Percentiles rank a stretch among this genome's conserved stretches.
Evolutionary conservation across 495 filamentous ascomycete species (phyloP).

Genomic region (Podospora appendiculata): DNA sequence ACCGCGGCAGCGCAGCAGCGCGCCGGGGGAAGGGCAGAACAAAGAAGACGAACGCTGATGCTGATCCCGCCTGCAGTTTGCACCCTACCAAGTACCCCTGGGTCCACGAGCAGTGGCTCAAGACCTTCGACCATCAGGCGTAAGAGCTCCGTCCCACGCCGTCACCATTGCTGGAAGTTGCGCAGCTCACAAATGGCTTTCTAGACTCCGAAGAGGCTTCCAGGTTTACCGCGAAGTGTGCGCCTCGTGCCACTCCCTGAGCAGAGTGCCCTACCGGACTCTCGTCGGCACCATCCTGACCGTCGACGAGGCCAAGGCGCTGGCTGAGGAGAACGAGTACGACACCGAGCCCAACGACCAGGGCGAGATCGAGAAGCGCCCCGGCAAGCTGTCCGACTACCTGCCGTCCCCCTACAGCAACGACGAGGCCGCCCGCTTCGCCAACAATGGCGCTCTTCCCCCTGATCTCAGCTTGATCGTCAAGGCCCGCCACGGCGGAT

Average conservation of each 20-base stretch:
- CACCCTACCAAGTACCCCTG: conserved; percentile 91
- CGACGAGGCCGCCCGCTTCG: conserved; percentile 94
- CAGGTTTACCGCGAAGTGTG: conserved; percentile 99
- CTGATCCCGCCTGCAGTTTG: conserved; percentile 52
- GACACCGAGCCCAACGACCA: conserved; percentile 96
- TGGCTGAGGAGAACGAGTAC: conserved; percentile 98
- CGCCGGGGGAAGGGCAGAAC: too few species aligned
- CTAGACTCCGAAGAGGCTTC: conserved; percentile 95
- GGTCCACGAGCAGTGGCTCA: conserved; percentile 82
- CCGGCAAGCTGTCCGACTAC: conserved; percentile 97
- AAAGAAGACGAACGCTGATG: not conserved
- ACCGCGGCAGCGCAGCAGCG: too few species aligned
- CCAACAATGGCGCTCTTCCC: conserved; percentile 95
- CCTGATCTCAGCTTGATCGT: conserved; percentile 96
- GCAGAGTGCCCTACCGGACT: conserved; percentile 84
- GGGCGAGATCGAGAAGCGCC: conserved; percentile 95
- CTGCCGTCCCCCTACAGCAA: conserved; percentile 94
- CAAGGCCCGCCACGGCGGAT: conserved; percentile 96
- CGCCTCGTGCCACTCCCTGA: conserved; percentile 92
- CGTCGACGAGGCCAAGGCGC: conserved; percentile 91
- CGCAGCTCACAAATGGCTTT: conserved; percentile 3
- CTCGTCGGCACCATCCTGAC: conserved; percentile 90
- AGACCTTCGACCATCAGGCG: conserved; percentile 96
- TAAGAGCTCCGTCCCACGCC: conserved; percentile 42
- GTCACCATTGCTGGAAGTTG: not conserved